Conservation (phyloP, 371 early-diverging fungal species). For the Coemansia linderi region DNA sequence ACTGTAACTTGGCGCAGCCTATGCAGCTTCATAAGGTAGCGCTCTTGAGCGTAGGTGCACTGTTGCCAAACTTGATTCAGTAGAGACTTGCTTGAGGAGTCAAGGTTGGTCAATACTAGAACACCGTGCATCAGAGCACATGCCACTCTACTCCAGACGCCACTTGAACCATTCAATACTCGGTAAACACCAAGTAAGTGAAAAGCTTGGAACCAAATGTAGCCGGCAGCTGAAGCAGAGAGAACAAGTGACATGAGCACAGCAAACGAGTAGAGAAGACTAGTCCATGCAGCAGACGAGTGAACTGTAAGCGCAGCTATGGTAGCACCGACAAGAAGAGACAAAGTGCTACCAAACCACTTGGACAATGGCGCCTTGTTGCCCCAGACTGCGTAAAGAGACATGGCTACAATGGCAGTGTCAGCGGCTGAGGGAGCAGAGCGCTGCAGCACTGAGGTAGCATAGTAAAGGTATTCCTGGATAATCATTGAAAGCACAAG, state of each 20-base stretch:
- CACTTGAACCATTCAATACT: neutral
- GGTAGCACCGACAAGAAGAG: neutral
- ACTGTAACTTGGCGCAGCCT: constrained; percentile 10
- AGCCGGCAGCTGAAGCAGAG: neutral
- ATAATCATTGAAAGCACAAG: neutral
- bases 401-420: neutral
- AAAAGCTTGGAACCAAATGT: neutral
- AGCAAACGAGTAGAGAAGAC: neutral
- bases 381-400: neutral
- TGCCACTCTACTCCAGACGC: neutral
- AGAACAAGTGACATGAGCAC: neutral
- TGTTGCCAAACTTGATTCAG: neutral
- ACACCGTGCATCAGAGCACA: neutral
- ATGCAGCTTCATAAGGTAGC: constrained; percentile 4
- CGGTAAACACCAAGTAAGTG: neutral
- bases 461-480: neutral
- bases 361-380: neutral
- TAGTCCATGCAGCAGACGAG: neutral
- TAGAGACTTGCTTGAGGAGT: neutral
- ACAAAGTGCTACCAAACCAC: neutral
- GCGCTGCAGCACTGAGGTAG: neutral
- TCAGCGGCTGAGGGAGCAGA: neutral
- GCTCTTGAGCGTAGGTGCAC: neutral
- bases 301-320: neutral
- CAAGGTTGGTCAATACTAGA: neutral